These are phyloP conservation scores for Cercospora berteroae DNA, from an alignment of 2,329 filamentous ascomycete genomes.

Conservation along the genomic window DNA sequence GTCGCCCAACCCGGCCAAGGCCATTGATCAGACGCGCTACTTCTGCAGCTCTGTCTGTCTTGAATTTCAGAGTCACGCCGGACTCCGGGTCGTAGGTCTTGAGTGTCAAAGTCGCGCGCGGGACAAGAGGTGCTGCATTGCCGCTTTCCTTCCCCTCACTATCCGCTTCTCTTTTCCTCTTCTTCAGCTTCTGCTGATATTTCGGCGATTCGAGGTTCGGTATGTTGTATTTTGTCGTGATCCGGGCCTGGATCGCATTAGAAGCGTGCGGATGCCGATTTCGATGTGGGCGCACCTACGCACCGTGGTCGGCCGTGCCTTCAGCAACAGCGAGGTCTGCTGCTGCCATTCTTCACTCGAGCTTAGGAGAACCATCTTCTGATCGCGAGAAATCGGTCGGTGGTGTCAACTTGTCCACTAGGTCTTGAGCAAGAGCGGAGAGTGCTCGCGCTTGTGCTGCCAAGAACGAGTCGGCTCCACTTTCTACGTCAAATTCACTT, in stretches of 20 bases:
- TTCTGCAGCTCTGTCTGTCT: constrained; percentile 86
- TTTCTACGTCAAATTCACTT: constrained; percentile 3
- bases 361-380: constrained; percentile 70
- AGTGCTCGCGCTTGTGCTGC: background rate
- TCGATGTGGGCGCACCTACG: constrained; percentile 36
- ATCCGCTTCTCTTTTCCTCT: constrained; percentile 29
- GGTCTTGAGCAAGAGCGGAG: constrained; percentile 2
- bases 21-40: constrained; percentile 77
- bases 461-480: constrained; percentile 3
- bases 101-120: constrained; percentile 70
- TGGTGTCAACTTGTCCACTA: background rate
- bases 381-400: background rate
- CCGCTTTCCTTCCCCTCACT: constrained; percentile 24
- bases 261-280: constrained; percentile 6
- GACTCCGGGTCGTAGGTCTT: constrained; percentile 86
- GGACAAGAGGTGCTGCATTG: constrained; percentile 45
- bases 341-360: constrained; percentile 89
- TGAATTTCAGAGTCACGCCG: constrained; percentile 84
- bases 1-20: constrained; percentile 70
- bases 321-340: constrained; percentile 78
- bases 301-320: constrained; percentile 83
- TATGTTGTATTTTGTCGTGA: constrained; percentile 90
- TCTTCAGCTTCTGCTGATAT: constrained; percentile 33
- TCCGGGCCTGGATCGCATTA: constrained; percentile 63
- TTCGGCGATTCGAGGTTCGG: constrained; percentile 35